Evolutionary conservation across 306 rosid species (phyloP).

Genomic region (Albizia julibrissin): DNA sequence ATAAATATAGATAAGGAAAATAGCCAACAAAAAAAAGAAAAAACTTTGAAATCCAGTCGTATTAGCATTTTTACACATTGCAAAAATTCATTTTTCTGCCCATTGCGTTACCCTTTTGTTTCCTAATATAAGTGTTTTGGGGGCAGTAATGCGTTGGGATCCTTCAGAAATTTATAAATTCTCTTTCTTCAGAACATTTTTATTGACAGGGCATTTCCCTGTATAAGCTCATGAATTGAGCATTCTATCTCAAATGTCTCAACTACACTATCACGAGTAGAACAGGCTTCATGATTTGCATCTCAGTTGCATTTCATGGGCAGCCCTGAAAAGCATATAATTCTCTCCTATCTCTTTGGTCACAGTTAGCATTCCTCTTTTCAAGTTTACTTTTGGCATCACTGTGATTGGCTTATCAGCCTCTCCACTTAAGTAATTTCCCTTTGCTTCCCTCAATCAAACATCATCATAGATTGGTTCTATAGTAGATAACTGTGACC

Average conservation of each 20-base stretch:
- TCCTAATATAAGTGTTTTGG: neutral
- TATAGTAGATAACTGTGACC: neutral
- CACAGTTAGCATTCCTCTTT: neutral
- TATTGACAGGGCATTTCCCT: neutral
- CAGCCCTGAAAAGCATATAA: neutral
- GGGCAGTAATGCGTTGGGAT: neutral
- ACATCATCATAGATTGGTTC: neutral
- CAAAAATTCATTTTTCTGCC: neutral
- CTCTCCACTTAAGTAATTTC: neutral
- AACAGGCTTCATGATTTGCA: neutral
- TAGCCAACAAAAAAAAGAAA: conserved; percentile 9
- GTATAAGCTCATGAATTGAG: neutral
- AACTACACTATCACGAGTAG: neutral
- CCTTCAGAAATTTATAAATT: neutral
- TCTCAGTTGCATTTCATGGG: neutral
- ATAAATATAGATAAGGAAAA: conserved; percentile 14
- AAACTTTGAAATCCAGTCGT: neutral
- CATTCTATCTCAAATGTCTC: neutral
- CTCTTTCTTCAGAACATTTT: neutral
- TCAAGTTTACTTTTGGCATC: neutral
- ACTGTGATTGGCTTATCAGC: neutral
- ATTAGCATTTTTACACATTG: conserved; percentile 5
- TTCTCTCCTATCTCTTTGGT: neutral
- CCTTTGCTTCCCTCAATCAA: neutral
- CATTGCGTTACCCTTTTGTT: neutral